A percentile compares a stretch with the other conserved stretches of the same genome.
These are phyloP conservation scores for Pelargonium fulgidum DNA, from an alignment of 441 rosid species.

Conservation along the genomic window DNA sequence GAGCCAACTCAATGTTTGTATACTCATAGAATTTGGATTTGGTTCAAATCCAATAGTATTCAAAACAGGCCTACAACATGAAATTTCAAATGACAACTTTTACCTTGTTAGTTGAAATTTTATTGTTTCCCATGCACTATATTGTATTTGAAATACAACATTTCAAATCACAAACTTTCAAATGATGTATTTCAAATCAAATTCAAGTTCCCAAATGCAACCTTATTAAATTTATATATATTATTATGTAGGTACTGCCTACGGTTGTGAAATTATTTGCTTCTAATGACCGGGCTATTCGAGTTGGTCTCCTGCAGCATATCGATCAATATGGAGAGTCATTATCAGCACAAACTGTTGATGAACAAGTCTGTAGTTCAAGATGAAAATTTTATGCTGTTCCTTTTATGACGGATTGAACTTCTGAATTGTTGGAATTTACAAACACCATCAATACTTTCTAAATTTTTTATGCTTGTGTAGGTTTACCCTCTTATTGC, in stretches of 20 bases:
- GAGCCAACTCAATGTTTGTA: too few relatives aligned
- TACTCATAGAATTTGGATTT: too few relatives aligned
- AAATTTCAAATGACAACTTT: too few relatives aligned
- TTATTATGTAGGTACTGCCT: conserved; percentile 57
- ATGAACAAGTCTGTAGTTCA: conserved; percentile 73
- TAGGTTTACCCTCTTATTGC: conserved; percentile 93
- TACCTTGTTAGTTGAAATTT: too few relatives aligned
- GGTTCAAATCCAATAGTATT: too few relatives aligned
- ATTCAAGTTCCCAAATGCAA: too few relatives aligned
- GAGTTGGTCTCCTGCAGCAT: conserved; percentile 93
- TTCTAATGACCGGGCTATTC: conserved; percentile 84
- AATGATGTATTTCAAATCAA: too few relatives aligned
- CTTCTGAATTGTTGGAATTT: conserved; percentile 10
- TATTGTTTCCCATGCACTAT: too few relatives aligned
- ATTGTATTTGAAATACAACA: too few relatives aligned
- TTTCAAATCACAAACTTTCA: too few relatives aligned
- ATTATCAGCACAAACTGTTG: conserved; percentile 72
- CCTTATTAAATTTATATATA: too few relatives aligned
- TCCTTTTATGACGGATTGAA: conserved; percentile 9
- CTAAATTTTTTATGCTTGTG: conserved; percentile 10
- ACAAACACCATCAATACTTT: conserved; percentile 1
- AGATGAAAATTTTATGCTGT: conserved; percentile 9
- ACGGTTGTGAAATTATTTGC: conserved; percentile 82
- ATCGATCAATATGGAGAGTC: conserved; percentile 95
- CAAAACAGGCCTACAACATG: too few relatives aligned